Conservation (phyloP, 2,329 filamentous ascomycete species). For the Aspergillus novoparasiticus region DNA sequence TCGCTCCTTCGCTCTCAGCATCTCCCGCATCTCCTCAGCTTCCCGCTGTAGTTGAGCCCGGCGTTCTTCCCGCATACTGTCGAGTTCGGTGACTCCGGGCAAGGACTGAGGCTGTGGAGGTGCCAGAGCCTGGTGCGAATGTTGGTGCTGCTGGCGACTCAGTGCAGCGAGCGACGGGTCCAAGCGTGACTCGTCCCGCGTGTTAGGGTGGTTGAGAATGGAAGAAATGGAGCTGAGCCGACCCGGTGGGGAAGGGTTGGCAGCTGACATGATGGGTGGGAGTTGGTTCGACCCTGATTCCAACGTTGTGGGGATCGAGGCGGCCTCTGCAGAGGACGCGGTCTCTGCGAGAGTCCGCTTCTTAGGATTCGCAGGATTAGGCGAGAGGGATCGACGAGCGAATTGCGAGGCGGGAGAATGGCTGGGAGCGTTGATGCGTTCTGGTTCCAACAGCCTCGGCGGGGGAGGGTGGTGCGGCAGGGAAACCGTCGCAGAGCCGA, state of each 20-base stretch:
- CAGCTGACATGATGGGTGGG: slow-evolving; percentile 41
- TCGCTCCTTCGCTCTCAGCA: slow-evolving; percentile 72
- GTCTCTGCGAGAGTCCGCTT: slow-evolving; percentile 42
- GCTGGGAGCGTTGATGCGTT: slow-evolving; percentile 25
- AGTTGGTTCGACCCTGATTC: slow-evolving; percentile 41
- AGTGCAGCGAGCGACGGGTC: slow-evolving; percentile 43
- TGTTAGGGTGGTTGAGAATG: slow-evolving; percentile 64
- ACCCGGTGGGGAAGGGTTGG: slow-evolving; percentile 49
- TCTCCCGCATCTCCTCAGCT: slow-evolving; percentile 73
- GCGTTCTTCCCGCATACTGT: slow-evolving; percentile 61
- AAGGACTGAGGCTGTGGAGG: slow-evolving; percentile 30
- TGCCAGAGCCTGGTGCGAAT: slow-evolving; percentile 28
- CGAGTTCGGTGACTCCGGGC: slow-evolving; percentile 47
- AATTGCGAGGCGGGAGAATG: slow-evolving; percentile 34
- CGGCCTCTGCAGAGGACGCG: slow-evolving; percentile 27
- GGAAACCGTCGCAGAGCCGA: slow-evolving; percentile 37
- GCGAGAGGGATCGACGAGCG: slow-evolving; percentile 35
- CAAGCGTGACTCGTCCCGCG: slow-evolving; percentile 41
- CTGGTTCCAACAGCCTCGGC: slow-evolving; percentile 35
- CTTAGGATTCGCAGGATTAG: slow-evolving; percentile 34
- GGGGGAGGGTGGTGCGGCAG: slow-evolving; percentile 35
- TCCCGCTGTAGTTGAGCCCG: slow-evolving; percentile 70
- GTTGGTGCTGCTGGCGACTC: slow-evolving; percentile 31
- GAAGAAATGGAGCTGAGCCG: slow-evolving; percentile 76
- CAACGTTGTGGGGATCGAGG: slow-evolving; percentile 32